These are phyloP conservation scores for Chlamydomonas incerta DNA, from an alignment of 139 green algal species.

Conservation along the genomic window DNA sequence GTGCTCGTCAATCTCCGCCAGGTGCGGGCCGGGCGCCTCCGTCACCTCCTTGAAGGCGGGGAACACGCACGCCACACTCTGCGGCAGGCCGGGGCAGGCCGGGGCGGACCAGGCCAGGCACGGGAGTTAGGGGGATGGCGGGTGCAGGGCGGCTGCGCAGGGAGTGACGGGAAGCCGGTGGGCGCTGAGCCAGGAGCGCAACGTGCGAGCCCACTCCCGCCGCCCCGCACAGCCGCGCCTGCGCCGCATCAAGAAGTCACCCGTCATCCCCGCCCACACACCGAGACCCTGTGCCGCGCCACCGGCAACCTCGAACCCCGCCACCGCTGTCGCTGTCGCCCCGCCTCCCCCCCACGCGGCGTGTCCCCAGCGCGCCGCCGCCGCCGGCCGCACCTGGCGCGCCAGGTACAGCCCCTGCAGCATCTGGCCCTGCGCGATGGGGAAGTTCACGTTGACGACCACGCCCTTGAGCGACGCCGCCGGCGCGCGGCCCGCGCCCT, in stretches of 20 bases:
- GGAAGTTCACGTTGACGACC: constrained; percentile 75
- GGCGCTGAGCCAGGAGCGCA: no score
- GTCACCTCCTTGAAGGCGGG: constrained; percentile 60
- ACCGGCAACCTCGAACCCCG: no score
- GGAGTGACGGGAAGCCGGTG: no score
- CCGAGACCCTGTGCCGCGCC: no score
- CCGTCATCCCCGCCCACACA: no score
- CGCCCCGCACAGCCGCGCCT: no score
- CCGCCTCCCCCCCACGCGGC: no score
- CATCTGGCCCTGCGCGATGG: constrained; percentile 35
- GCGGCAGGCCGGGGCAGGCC: not conserved
- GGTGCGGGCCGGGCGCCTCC: constrained; percentile 52
- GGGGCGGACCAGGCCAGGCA: not conserved
- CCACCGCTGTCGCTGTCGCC: no score
- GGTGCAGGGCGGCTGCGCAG: no score
- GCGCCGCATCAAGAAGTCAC: no score
- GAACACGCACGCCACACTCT: constrained; percentile 63
- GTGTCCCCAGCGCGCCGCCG: no score
- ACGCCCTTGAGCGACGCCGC: constrained; percentile 16
- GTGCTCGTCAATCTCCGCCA: constrained; percentile 66
- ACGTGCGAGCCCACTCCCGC: no score
- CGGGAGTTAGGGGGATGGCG: not conserved
- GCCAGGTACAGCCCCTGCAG: constrained; percentile 47
- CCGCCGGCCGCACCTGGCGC: constrained; percentile 11
- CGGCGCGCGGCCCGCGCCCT: not conserved